Conservation (phyloP, 495 filamentous ascomycete species). For the Pyrenula massariospora region DNA sequence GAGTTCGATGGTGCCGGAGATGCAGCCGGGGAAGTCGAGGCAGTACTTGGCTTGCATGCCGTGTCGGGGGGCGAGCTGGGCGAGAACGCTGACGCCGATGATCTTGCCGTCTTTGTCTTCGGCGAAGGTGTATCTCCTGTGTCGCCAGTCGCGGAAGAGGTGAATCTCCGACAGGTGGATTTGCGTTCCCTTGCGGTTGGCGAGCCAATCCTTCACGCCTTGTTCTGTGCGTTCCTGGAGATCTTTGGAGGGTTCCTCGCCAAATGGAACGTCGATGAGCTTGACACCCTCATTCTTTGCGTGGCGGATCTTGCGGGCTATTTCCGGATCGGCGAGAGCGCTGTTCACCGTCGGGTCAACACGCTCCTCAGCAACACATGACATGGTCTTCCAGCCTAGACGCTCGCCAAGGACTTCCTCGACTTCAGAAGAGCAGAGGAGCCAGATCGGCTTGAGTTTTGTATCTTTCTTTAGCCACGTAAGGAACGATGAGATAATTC, state of each 20-base stretch:
- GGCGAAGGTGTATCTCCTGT: conserved; percentile 75
- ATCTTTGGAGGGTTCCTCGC: conserved; percentile 49
- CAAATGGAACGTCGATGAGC: conserved; percentile 51
- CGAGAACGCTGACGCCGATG: conserved; percentile 60
- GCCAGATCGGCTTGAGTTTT: conserved; percentile 70
- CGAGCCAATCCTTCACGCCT: conserved; percentile 67
- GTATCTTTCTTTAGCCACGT: conserved; percentile 57
- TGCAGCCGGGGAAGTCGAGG: conserved; percentile 70
- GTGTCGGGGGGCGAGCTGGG: conserved; percentile 59
- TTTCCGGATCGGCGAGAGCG: conserved; percentile 41
- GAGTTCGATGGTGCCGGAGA: conserved; percentile 68
- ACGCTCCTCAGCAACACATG: conserved; percentile 74
- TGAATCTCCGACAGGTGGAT: conserved; percentile 76
- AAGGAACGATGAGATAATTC: conserved; percentile 60
- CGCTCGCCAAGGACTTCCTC: conserved; percentile 64
- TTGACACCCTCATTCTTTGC: conserved; percentile 70
- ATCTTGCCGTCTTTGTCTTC: conserved; percentile 54
- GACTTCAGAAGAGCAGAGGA: conserved; percentile 54
- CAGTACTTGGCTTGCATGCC: conserved; percentile 85
- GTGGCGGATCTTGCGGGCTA: conserved; percentile 61
- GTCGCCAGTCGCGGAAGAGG: conserved; percentile 65
- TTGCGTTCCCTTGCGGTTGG: conserved; percentile 65
- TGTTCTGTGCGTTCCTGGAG: conserved; percentile 52
- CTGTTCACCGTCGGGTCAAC: conserved; percentile 49
- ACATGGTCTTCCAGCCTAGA: conserved; percentile 73